Percentiles rank a stretch among this genome's conserved stretches.
These are phyloP conservation scores for Colletotrichum sp. DNA, from an alignment of 2,329 filamentous ascomycete species.

Conservation along the genomic window DNA sequence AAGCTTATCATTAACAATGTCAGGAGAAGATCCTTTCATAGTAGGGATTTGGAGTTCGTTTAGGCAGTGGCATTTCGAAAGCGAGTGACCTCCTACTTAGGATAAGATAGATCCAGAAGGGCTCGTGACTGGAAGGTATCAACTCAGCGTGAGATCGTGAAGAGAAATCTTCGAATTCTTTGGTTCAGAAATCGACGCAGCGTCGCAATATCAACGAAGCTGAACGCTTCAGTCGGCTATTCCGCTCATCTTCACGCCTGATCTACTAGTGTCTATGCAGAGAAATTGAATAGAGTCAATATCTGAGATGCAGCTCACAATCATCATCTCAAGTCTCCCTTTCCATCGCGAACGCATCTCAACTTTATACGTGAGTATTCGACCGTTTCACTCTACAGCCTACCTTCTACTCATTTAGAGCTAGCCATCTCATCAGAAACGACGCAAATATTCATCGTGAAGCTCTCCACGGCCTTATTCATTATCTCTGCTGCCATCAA, in stretches of 20 bases:
- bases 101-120: neutral
- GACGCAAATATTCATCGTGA: accelerated
- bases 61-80: neutral
- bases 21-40: neutral
- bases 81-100: neutral
- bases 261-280: neutral
- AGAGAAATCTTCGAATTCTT: neutral
- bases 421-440: neutral
- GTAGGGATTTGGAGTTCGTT: neutral
- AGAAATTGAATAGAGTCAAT: neutral
- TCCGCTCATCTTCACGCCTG: neutral
- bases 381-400: neutral
- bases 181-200: neutral
- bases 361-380: neutral
- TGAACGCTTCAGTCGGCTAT: neutral
- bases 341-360: neutral
- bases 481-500: neutral
- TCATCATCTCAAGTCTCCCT: neutral
- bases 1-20: neutral
- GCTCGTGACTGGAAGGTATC: neutral
- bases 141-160: neutral
- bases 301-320: neutral
- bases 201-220: neutral
- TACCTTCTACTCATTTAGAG: neutral
- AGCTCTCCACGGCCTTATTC: neutral